These are phyloP conservation scores for Millerago galiae DNA, from an alignment of 805 yeast genomes.

Conservation along the genomic window DNA sequence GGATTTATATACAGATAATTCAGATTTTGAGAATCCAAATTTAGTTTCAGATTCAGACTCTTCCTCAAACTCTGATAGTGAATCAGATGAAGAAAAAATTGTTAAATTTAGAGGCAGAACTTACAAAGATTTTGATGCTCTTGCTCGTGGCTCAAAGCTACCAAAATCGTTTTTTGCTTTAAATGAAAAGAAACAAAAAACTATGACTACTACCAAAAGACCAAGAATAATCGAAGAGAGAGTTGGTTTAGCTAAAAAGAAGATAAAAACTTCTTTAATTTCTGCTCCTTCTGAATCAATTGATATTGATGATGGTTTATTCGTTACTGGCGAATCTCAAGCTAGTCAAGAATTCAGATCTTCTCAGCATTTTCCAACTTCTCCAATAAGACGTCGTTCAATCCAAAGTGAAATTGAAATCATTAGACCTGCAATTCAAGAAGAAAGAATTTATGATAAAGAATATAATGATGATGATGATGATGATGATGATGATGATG, in stretches of 20 bases:
- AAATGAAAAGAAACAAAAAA: not conserved
- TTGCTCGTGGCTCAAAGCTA: constrained; percentile 16
- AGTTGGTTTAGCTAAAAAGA: constrained; percentile 20
- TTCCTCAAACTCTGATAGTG: not conserved
- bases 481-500: not conserved
- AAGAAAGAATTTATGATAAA: no score
- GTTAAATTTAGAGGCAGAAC: constrained; percentile 15
- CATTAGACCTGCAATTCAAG: no score
- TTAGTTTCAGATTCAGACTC: not conserved
- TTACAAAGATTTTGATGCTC: constrained; percentile 15
- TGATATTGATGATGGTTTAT: not conserved
- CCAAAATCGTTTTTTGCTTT: constrained; percentile 19
- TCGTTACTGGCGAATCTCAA: not conserved
- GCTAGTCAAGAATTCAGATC: not conserved
- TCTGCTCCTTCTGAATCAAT: not conserved
- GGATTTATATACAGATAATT: not conserved
- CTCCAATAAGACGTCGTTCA: not conserved
- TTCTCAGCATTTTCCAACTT: not conserved
- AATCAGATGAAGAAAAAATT: not conserved
- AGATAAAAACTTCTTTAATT: not conserved
- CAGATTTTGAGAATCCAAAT: not conserved
- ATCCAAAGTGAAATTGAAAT: no score
- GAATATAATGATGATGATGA: no score
- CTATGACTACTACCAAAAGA: constrained; percentile 1
- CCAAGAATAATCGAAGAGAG: constrained; percentile 4